Conservation (phyloP, 106 monocot species). For the Amphibolis antarctica region DNA sequence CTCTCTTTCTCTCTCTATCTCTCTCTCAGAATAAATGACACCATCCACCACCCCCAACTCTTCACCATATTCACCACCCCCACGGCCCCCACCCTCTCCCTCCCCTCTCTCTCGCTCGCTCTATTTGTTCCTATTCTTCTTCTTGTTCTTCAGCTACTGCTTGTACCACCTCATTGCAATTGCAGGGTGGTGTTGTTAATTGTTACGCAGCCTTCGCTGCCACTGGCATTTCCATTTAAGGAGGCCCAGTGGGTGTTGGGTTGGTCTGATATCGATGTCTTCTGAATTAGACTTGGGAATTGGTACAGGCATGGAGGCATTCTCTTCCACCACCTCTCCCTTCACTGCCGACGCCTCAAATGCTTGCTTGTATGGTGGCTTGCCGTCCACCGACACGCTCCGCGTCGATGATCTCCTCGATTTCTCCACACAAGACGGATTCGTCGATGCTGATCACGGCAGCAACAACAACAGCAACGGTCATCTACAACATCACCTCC, state of each 20-base stretch:
- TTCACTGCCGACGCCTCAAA: background rate
- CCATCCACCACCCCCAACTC: constrained; percentile 8
- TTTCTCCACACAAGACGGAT: constrained; percentile 36
- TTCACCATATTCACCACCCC: too few relatives aligned
- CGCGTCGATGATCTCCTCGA: constrained; percentile 65
- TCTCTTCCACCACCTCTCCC: background rate
- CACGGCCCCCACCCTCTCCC: too few relatives aligned
- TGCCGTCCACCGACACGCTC: constrained; percentile 36
- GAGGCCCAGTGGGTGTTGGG: background rate
- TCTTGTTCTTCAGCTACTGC: background rate
- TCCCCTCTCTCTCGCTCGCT: background rate
- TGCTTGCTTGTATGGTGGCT: constrained; percentile 38
- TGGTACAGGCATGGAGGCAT: constrained; percentile 17
- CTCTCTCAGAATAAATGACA: constrained; percentile 11
- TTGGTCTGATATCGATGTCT: constrained; percentile 11
- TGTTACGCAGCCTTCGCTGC: background rate
- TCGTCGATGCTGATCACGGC: background rate
- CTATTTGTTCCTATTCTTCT: background rate
- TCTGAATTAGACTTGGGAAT: constrained; percentile 37
- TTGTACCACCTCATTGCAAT: too few relatives aligned
- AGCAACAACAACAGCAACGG: background rate
- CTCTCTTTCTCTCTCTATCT: background rate
- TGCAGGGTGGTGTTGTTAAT: too few relatives aligned
- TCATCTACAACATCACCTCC: background rate
- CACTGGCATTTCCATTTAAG: background rate